A percentile compares a stretch with the other conserved stretches of the same genome.
These are phyloP conservation scores for Aspergillus quadricinctus DNA, from an alignment of 2,329 filamentous ascomycete genomes.

Conservation along the genomic window DNA sequence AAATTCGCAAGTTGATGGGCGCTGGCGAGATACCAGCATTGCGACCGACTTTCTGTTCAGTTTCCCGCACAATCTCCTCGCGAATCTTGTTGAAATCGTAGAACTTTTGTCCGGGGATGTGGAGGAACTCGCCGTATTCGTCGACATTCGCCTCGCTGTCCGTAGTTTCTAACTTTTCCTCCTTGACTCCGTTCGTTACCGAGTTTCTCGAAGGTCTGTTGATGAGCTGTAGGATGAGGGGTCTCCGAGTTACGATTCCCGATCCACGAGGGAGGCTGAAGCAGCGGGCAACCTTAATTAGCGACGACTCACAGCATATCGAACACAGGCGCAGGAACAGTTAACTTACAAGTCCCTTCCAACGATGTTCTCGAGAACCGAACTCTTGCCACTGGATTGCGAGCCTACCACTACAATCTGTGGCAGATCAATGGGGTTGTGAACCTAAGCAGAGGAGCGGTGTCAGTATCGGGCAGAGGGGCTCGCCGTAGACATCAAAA, in stretches of 20 bases:
- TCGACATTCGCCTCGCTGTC: conserved; percentile 89
- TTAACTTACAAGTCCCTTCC: conserved; percentile 89
- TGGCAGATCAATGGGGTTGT: conserved; percentile 97
- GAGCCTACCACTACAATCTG: conserved; percentile 98
- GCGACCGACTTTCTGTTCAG: conserved; percentile 89
- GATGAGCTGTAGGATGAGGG: conserved; percentile 95
- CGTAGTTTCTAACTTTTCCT: conserved; percentile 60
- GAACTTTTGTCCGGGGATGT: conserved; percentile 96
- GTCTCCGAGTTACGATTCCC: conserved; percentile 93
- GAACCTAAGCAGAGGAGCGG: conserved; percentile 57
- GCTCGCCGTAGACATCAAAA: conserved; percentile 1
- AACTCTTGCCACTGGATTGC: conserved; percentile 99
- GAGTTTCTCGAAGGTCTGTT: conserved; percentile 68
- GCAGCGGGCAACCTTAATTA: conserved; percentile 17
- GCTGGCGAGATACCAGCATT: conserved; percentile 96
- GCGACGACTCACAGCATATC: conserved; percentile 5
- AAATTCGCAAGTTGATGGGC: conserved; percentile 96
- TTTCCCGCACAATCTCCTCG: conserved; percentile 95
- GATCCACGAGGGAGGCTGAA: conserved; percentile 88
- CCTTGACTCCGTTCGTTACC: conserved; percentile 66
- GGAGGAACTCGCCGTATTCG: conserved; percentile 98
- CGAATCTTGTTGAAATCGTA: conserved; percentile 97
- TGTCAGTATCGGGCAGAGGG: conserved; percentile 21
- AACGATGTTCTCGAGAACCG: conserved; percentile 97
- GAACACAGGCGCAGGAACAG: conserved; percentile 7